These are phyloP conservation scores for Xylariaceae sp. DNA, from an alignment of 2,329 filamentous ascomycete genomes.

Conservation along the genomic window DNA sequence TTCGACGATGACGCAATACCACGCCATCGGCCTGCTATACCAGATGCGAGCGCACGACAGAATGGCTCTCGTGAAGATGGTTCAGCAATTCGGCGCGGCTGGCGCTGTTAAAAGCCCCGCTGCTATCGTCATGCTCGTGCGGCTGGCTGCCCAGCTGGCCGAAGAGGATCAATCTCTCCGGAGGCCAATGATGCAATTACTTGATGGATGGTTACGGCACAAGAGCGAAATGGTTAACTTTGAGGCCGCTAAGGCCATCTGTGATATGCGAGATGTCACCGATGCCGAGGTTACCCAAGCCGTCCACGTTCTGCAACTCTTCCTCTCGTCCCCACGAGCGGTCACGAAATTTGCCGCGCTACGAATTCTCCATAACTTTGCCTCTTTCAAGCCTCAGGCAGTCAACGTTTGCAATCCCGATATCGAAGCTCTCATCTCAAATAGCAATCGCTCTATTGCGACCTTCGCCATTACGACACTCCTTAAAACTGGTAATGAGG, in stretches of 20 bases:
- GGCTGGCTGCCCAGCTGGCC: slow-evolving; percentile 86
- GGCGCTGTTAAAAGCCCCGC: slow-evolving; percentile 94
- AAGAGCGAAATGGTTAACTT: slow-evolving; percentile 99
- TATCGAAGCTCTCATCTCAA: slow-evolving; percentile 94
- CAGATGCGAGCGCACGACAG: slow-evolving; percentile 97
- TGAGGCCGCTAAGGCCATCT: slow-evolving; percentile 96
- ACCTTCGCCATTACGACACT: slow-evolving; percentile 98
- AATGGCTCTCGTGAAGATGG: slow-evolving; percentile 99
- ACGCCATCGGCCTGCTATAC: slow-evolving; percentile 94
- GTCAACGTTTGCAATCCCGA: slow-evolving; percentile 95
- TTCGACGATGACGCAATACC: slow-evolving; percentile 97
- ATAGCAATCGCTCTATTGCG: slow-evolving; percentile 94
- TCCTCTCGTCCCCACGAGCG: slow-evolving; percentile 89
- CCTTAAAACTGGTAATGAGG: slow-evolving; percentile 96
- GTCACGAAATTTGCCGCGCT: slow-evolving; percentile 98
- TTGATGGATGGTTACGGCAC: slow-evolving; percentile 94
- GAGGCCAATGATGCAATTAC: slow-evolving; percentile 93
- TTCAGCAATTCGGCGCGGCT: slow-evolving; percentile 93
- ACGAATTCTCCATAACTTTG: slow-evolving; percentile 92
- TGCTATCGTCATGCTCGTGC: slow-evolving; percentile 86
- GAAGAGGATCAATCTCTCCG: slow-evolving; percentile 86
- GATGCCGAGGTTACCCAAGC: slow-evolving; percentile 89
- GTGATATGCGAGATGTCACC: slow-evolving; percentile 87
- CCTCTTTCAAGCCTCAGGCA: slow-evolving; percentile 90
- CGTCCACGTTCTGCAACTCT: slow-evolving; percentile 91